Percentiles rank a stretch among this genome's conserved stretches.
Evolutionary conservation across 805 yeast genomes (phyloP).

Genomic region (Suhomyces canberraensis): DNA sequence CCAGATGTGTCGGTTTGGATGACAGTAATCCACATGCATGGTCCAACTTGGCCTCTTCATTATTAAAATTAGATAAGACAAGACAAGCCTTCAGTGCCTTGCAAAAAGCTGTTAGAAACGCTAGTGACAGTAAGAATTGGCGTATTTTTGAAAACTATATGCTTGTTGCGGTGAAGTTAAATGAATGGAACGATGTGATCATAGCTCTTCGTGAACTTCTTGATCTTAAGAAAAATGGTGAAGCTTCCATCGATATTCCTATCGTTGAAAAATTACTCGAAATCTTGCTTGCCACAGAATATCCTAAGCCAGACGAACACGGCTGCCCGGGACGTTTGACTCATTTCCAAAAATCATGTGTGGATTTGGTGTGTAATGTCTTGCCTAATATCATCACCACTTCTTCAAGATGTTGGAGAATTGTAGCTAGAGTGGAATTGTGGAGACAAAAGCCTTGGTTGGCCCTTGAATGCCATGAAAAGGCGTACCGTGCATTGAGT

Average conservation of each 20-base stretch:
- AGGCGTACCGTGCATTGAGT: constrained; percentile 72
- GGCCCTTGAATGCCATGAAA: constrained; percentile 80
- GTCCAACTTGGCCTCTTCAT: constrained; percentile 86
- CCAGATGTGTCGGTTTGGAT: constrained; percentile 84
- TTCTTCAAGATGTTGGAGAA: constrained; percentile 70
- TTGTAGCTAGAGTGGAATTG: constrained; percentile 78
- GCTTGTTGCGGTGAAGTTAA: constrained; percentile 73
- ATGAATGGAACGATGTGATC: constrained; percentile 88
- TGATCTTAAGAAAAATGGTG: constrained; percentile 55
- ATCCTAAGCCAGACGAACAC: constrained; percentile 34
- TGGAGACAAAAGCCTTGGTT: constrained; percentile 91
- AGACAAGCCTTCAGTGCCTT: constrained; percentile 84
- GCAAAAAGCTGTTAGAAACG: constrained; percentile 68
- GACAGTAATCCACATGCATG: constrained; percentile 80
- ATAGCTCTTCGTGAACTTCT: constrained; percentile 67
- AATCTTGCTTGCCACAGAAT: constrained; percentile 52
- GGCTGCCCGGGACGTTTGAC: constrained; percentile 30
- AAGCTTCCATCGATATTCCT: constrained; percentile 67
- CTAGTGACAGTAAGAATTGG: constrained; percentile 74
- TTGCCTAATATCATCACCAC: constrained; percentile 70
- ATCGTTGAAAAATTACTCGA: constrained; percentile 72
- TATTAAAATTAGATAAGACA: constrained; percentile 58
- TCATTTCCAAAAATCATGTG: constrained; percentile 65
- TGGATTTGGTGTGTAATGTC: constrained; percentile 65
- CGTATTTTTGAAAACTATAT: constrained; percentile 86